phyloP scores from a whole-genome alignment of 495 filamentous ascomycete species.

The Penicillium cataractarum region DNA sequence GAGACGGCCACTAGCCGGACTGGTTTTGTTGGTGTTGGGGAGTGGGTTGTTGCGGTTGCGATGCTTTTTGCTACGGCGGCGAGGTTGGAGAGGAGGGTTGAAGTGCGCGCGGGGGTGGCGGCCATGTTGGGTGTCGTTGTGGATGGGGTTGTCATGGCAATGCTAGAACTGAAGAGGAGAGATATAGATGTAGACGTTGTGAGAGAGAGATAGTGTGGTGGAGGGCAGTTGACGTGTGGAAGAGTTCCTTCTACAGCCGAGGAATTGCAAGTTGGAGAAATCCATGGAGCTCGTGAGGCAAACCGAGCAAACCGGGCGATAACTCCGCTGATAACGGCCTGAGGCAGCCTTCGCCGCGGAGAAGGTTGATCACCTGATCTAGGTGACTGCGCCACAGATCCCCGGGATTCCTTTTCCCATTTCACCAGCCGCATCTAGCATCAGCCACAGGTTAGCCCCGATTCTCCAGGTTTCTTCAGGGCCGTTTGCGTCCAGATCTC shows the following conservation, averaged over 20 bases:
- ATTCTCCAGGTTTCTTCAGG: not conserved
- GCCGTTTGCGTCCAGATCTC: slow-evolving; percentile 28
- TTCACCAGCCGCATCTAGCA: not conserved
- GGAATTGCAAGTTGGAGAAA: slow-evolving; percentile 10
- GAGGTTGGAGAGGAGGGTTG: slow-evolving; percentile 45
- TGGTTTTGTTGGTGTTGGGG: slow-evolving; percentile 27
- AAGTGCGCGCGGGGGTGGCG: slow-evolving; percentile 41
- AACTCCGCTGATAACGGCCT: slow-evolving; percentile 17
- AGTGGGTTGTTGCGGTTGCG: slow-evolving; percentile 29
- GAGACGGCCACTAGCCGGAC: slow-evolving; percentile 89
- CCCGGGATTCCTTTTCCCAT: not conserved
- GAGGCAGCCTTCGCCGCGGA: slow-evolving; percentile 26
- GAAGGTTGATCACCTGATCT: slow-evolving; percentile 9
- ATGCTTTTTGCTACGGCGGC: slow-evolving; percentile 39
- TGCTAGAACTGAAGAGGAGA: too few relatives aligned
- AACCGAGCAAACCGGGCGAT: slow-evolving; percentile 1
- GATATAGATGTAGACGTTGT: not conserved
- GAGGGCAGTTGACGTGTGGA: not conserved
- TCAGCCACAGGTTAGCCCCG: not conserved
- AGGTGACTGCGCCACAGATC: not conserved
- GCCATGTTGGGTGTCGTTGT: slow-evolving; percentile 32
- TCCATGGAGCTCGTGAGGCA: not conserved
- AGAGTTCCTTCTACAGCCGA: not conserved
- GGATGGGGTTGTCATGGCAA: slow-evolving; percentile 29
- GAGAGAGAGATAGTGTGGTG: not conserved